Base-by-base conservation (phyloP, 164 flowering plant species). In the Vitis labrusca region DNA sequence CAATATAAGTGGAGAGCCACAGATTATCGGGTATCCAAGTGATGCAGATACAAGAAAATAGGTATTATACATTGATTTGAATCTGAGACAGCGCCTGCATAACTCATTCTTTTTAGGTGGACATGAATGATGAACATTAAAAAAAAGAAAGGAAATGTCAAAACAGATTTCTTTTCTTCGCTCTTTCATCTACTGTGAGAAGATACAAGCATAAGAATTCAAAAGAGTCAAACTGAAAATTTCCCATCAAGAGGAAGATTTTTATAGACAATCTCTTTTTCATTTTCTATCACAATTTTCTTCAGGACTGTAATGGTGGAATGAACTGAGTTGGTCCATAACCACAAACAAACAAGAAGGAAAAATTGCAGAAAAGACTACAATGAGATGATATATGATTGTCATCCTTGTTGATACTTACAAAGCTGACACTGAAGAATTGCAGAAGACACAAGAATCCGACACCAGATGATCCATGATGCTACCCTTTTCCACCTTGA, bases 401-500 rank as follows among this genome's bases (percentile, higher is more conserved):
- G 8, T 19, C 55, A 56, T 62, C 66, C 32, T 64, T 50, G 10
- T 13, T 2, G 30, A 55, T 55, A 72, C 63, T 68, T 69, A 78
- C 72, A 79, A 64, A 32, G 64, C 75, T 27, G 76, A 71, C 0
- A 27, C 30, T 5, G 84, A 66, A 15, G 71, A 67, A 77, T 85
- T 87, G 77, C 88, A 84, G 76, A 87, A 80, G 59, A 89, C 54
- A 58, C 91, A 89, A 23, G 62, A 71, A 54, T 77, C 79, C n/a
- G 61, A 73, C 72, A 81, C 56, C 57, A 89, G 50, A 17, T 32
- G 71, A 67, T 73, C 53, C 15, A 92, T 75, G n/a, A 94, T 78
- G 75, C 99, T 94, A 49, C 98, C 97, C 60, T 84, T 73, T 71
- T 91, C 88, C 59, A 86, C 77, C 74, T 73, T 52, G 30, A 90